Conservation (phyloP, 257 asterid genomes). For the Scutellaria barbata region DNA sequence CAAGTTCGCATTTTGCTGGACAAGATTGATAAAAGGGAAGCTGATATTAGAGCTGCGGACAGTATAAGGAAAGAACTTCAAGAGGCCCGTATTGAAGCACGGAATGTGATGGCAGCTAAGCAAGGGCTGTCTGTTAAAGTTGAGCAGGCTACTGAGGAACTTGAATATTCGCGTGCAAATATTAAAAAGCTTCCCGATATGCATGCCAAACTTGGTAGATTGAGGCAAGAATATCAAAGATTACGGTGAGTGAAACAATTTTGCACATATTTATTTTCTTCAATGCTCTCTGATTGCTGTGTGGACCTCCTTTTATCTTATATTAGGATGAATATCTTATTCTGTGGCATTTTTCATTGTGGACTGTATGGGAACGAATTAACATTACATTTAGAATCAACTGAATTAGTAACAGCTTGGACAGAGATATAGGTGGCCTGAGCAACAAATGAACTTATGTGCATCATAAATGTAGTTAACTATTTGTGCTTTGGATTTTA, state of each 20-base stretch:
- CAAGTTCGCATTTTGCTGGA: slow-evolving; percentile 70
- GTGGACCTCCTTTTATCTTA: neutral
- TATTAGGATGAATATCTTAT: too few species aligned
- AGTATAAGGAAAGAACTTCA: slow-evolving; percentile 56
- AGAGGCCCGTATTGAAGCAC: slow-evolving; percentile 63
- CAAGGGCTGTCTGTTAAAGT: slow-evolving; percentile 57
- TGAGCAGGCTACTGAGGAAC: slow-evolving; percentile 58
- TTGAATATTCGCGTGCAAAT: slow-evolving; percentile 56
- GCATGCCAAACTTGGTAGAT: slow-evolving; percentile 62
- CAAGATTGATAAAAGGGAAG: slow-evolving; percentile 67
- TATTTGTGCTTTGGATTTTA: too few species aligned
- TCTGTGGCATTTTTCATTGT: too few species aligned
- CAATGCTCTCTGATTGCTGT: slow-evolving; percentile 9
- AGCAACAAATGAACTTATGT: too few species aligned
- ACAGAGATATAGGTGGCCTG: too few species aligned
- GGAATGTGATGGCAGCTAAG: slow-evolving; percentile 56
- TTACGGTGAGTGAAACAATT: slow-evolving; percentile 64
- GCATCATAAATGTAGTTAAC: too few species aligned
- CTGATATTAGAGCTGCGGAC: slow-evolving; percentile 58
- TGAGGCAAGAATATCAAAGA: slow-evolving; percentile 67
- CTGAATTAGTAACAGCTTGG: too few species aligned
- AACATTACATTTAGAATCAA: too few species aligned
- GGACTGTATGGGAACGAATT: too few species aligned
- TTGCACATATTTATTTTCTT: slow-evolving; percentile 20
- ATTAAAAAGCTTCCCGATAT: slow-evolving; percentile 60